Conservation (phyloP, 352 stramenopile genomes). For the Pythium inflatum region DNA sequence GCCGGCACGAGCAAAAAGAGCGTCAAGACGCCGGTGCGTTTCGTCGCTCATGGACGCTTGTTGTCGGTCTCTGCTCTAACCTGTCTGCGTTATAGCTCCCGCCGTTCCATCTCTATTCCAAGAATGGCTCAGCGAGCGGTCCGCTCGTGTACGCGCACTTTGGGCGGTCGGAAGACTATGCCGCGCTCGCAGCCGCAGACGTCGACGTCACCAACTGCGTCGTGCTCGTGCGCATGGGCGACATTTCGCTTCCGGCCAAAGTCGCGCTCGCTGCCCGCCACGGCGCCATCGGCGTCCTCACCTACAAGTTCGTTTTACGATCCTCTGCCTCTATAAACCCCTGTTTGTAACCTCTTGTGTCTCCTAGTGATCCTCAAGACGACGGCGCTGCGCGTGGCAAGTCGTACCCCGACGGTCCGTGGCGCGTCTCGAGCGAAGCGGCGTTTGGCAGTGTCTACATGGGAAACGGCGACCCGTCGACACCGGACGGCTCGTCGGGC, state of each 20-base stretch:
- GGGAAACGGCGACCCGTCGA: slow-evolving; percentile 82
- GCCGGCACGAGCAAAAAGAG: slow-evolving; percentile 38
- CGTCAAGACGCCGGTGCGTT: slow-evolving; percentile 37
- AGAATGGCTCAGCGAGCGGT: slow-evolving; percentile 65
- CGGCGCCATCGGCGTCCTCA: slow-evolving; percentile 68
- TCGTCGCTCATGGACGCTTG: background rate
- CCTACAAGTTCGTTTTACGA: slow-evolving; percentile 73
- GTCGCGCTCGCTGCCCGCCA: slow-evolving; percentile 64
- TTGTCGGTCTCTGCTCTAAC: background rate
- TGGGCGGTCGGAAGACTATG: slow-evolving; percentile 66
- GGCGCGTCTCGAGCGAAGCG: slow-evolving; percentile 53
- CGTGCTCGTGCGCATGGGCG: slow-evolving; percentile 67
- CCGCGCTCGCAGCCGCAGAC: slow-evolving; percentile 49
- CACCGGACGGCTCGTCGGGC: slow-evolving; percentile 68
- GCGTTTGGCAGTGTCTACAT: slow-evolving; percentile 84
- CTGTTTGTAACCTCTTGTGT: background rate
- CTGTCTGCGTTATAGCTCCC: slow-evolving; percentile 30
- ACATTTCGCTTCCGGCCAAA: slow-evolving; percentile 73
- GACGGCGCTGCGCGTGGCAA: slow-evolving; percentile 58
- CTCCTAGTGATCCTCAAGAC: slow-evolving; percentile 64
- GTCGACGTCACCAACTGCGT: slow-evolving; percentile 60
- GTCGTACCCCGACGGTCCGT: slow-evolving; percentile 68
- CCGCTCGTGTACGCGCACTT: slow-evolving; percentile 81
- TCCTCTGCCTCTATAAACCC: too few relatives aligned
- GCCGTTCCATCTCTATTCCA: slow-evolving; percentile 84